Evolutionary conservation across 2,329 filamentous ascomycete species (phyloP).

Genomic region (Aspergillus chevalieri): DNA sequence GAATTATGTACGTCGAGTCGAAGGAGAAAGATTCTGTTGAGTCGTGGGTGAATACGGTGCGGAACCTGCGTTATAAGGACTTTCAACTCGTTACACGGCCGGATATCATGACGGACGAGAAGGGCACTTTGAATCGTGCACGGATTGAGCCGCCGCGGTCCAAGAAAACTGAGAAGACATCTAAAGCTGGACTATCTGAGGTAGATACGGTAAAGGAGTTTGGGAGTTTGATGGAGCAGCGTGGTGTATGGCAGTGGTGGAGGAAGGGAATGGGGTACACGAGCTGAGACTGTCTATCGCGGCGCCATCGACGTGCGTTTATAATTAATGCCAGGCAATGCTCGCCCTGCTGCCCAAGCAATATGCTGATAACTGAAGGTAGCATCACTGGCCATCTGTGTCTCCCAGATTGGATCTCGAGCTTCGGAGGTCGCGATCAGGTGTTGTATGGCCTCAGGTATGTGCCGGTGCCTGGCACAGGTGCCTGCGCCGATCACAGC

Average conservation of each 20-base stretch:
- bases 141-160: neutral
- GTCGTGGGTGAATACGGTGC: conserved; percentile 60
- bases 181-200: conserved; percentile 45
- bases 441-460: too few relatives aligned
- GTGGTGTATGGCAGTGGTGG: conserved; percentile 61
- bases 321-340: conserved; percentile 1
- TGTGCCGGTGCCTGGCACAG: too few relatives aligned
- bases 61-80: conserved; percentile 65
- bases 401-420: too few relatives aligned
- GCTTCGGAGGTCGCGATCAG: too few relatives aligned
- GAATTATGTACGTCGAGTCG: conserved; percentile 73
- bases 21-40: conserved; percentile 48
- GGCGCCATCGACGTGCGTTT: neutral
- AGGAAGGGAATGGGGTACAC: conserved; percentile 57
- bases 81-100: conserved; percentile 59
- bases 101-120: conserved; percentile 25
- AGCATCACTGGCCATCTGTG: too few relatives aligned
- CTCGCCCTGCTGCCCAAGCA: neutral
- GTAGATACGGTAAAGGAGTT: conserved; percentile 61
- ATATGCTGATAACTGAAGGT: neutral
- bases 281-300: conserved; percentile 1
- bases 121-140: neutral
- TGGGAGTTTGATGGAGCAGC: conserved; percentile 53
- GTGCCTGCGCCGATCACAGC: too few relatives aligned
- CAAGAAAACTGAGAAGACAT: neutral